These are phyloP conservation scores for Trichoderma sp. DNA, from an alignment of 2,329 filamentous ascomycete genomes.

Conservation along the genomic window DNA sequence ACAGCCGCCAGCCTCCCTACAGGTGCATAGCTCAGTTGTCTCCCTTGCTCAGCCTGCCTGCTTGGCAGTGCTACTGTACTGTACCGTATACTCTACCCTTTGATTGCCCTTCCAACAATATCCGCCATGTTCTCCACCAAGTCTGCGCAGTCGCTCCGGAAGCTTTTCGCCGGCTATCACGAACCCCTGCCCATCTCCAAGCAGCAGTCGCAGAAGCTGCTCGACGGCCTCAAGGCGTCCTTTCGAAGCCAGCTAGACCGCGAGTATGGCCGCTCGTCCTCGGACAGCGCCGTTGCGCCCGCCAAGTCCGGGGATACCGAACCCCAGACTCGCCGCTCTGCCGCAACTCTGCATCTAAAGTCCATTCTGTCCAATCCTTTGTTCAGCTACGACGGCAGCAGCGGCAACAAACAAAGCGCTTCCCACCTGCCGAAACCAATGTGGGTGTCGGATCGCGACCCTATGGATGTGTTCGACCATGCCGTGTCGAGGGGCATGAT, in stretches of 20 bases:
- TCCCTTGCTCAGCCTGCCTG: not conserved
- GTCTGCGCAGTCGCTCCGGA: slow-evolving; percentile 36
- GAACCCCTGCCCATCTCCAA: slow-evolving; percentile 50
- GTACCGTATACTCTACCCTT: not conserved
- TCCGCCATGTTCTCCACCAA: slow-evolving; percentile 39
- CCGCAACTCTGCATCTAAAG: slow-evolving; percentile 47
- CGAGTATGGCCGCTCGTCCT: slow-evolving; percentile 48
- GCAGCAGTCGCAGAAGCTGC: slow-evolving; percentile 52
- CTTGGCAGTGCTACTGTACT: not conserved
- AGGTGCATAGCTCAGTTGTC: not conserved
- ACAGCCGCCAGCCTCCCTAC: not conserved
- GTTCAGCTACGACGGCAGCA: slow-evolving; percentile 42
- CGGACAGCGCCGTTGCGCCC: slow-evolving; percentile 24
- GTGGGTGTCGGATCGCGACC: slow-evolving; percentile 35
- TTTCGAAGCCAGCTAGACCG: slow-evolving; percentile 57
- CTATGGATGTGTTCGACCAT: slow-evolving; percentile 54
- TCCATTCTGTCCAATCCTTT: slow-evolving; percentile 57
- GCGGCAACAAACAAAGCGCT: slow-evolving; percentile 27
- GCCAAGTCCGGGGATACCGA: slow-evolving; percentile 23
- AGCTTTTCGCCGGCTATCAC: slow-evolving; percentile 44
- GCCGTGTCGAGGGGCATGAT: slow-evolving; percentile 56
- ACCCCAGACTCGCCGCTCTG: slow-evolving; percentile 36
- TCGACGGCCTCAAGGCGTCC: slow-evolving; percentile 54
- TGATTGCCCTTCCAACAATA: too few species aligned
- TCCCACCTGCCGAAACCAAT: slow-evolving; percentile 22